Evolutionary conservation across 805 yeast genomes (phyloP).

Genomic region (Saturnispora besseyi): DNA sequence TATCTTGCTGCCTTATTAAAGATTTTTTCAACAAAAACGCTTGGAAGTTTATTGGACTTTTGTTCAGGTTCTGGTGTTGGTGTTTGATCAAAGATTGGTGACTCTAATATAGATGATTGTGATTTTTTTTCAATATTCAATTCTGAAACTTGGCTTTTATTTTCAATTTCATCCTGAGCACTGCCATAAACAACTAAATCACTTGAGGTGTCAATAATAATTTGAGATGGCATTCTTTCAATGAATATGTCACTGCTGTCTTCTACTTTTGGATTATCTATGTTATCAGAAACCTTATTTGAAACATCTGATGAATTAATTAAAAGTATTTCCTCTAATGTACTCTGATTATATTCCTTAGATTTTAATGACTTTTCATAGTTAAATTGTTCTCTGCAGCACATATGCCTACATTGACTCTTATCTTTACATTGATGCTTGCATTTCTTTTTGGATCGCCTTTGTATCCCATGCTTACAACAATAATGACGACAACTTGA

Average conservation of each 20-base stretch:
- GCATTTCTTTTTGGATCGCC: constrained; percentile 20
- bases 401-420: constrained; percentile 31
- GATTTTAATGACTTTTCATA: not conserved
- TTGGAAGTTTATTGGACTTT: no score
- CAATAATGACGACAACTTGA: constrained; percentile 38
- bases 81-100: not conserved
- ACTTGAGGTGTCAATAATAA: not conserved
- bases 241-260: not conserved
- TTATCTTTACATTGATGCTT: constrained; percentile 36
- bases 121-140: not conserved
- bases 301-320: not conserved
- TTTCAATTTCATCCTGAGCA: not conserved
- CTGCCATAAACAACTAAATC: not conserved
- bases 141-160: not conserved
- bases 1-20: not conserved
- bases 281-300: not conserved
- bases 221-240: not conserved
- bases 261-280: not conserved
- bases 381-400: constrained; percentile 17
- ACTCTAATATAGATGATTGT: no score
- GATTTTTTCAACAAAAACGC: not conserved
- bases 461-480: constrained; percentile 34
- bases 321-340: not conserved
- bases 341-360: not conserved
- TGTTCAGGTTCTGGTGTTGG: not conserved